Conservation (phyloP, 495 filamentous ascomycete species). For the Hypoxylon rickii region DNA sequence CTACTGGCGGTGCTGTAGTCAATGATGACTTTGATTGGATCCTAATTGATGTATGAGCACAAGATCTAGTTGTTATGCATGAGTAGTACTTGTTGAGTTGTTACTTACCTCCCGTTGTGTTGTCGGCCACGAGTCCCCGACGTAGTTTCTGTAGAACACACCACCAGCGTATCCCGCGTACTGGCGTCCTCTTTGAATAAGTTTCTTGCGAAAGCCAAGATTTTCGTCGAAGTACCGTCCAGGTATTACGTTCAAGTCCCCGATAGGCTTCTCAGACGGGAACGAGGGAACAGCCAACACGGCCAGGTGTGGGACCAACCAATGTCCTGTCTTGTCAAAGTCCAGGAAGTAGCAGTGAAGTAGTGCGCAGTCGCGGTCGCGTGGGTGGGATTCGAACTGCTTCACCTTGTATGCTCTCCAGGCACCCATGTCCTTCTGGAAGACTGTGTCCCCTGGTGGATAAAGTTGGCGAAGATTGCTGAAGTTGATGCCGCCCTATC, state of each 20-base stretch:
- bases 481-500: no score
- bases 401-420: background rate
- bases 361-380: no score
- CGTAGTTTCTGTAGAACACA: background rate
- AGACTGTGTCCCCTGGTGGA: background rate
- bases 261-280: background rate
- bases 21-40: background rate
- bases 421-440: background rate
- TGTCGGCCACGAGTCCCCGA: background rate
- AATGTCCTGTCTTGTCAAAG: background rate
- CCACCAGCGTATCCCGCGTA: background rate
- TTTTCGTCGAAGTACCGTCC: background rate
- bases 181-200: background rate
- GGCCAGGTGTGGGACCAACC: background rate
- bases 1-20: background rate
- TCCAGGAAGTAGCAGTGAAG: background rate
- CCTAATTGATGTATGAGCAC: background rate
- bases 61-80: background rate
- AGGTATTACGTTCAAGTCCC: background rate
- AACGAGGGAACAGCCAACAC: background rate
- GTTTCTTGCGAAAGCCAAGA: background rate
- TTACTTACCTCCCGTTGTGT: background rate
- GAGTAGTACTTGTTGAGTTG: background rate
- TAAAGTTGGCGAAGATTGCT: background rate
- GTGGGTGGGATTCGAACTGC: background rate